Conservation (phyloP, 179 eudicot species). For the Beta macrorhiza region DNA sequence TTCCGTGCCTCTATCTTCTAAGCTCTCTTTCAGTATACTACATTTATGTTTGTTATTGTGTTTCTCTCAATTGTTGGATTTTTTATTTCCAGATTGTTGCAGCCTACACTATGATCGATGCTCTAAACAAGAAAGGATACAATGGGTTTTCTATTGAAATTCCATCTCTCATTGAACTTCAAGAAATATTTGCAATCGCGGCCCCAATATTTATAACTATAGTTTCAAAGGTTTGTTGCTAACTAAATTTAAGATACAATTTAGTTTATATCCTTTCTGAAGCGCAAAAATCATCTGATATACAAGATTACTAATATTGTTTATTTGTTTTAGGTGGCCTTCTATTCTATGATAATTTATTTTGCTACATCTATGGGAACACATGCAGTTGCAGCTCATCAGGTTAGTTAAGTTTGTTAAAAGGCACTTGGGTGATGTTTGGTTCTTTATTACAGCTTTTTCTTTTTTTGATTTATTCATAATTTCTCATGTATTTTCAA, state of each 20-base stretch:
- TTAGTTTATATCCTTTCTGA: background rate
- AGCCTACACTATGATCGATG: conserved; percentile 78
- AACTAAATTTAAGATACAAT: background rate
- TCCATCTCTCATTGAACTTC: conserved; percentile 69
- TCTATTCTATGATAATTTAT: conserved; percentile 42
- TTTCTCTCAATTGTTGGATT: conserved; percentile 10
- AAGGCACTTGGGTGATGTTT: background rate
- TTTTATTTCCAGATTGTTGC: conserved; percentile 66
- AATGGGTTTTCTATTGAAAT: conserved; percentile 62
- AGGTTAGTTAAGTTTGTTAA: conserved; percentile 26
- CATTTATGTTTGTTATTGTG: background rate
- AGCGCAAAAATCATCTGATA: background rate
- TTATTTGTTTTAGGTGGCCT: conserved; percentile 33
- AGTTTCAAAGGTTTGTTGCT: conserved; percentile 72
- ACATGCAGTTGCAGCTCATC: conserved; percentile 49
- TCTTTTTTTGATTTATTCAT: background rate
- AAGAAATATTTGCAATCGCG: conserved; percentile 69
- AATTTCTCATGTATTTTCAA: background rate
- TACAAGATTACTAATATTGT: background rate
- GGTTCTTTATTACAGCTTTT: background rate
- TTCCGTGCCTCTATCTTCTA: conserved; percentile 13
- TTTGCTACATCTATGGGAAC: conserved; percentile 51
- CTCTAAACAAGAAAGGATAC: conserved; percentile 80
- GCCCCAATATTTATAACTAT: conserved; percentile 93
- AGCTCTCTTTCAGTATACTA: background rate